phyloP scores from a whole-genome alignment of 1,139 yeast species.

The Scheffersomyces segobiensis region DNA sequence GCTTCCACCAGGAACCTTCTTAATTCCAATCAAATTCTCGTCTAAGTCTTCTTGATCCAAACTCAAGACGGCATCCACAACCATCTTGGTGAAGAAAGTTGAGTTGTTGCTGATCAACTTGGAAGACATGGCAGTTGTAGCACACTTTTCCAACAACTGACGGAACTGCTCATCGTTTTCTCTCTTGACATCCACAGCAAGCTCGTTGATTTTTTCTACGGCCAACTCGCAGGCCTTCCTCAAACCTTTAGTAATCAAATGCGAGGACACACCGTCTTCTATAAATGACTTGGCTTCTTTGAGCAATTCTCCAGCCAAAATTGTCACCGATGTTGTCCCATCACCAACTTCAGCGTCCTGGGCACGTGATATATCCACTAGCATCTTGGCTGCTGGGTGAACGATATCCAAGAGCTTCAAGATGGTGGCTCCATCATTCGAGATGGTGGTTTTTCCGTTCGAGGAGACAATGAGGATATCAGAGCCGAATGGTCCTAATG shows the following conservation, averaged over 20 bases:
- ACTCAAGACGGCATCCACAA: constrained; percentile 89
- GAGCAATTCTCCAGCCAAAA: constrained; percentile 90
- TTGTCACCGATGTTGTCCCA: constrained; percentile 95
- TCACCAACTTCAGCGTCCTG: constrained; percentile 99
- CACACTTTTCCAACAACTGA: constrained; percentile 84
- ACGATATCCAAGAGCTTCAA: constrained; percentile 89
- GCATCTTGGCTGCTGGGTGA: constrained; percentile 95
- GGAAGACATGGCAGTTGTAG: constrained; percentile 96
- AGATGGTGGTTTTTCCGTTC: constrained; percentile 86
- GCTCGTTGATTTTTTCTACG: constrained; percentile 66
- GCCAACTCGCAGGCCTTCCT: constrained; percentile 82
- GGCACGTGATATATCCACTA: constrained; percentile 92
- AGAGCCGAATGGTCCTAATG: constrained; percentile 96
- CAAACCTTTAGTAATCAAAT: constrained; percentile 83
- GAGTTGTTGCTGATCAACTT: constrained; percentile 87
- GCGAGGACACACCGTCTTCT: constrained; percentile 94
- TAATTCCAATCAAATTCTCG: constrained; percentile 89
- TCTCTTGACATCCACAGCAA: constrained; percentile 68
- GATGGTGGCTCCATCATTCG: constrained; percentile 98
- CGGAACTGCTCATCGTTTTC: constrained; percentile 56
- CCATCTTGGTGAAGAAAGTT: constrained; percentile 90
- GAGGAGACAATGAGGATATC: constrained; percentile 86
- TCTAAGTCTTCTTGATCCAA: constrained; percentile 84
- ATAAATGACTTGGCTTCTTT: constrained; percentile 88
- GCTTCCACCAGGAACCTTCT: constrained; percentile 94